A percentile compares a stretch with the other conserved stretches of the same genome.
Conservation (phyloP, 306 rosid genomes). For the Alnus glutinosa region DNA sequence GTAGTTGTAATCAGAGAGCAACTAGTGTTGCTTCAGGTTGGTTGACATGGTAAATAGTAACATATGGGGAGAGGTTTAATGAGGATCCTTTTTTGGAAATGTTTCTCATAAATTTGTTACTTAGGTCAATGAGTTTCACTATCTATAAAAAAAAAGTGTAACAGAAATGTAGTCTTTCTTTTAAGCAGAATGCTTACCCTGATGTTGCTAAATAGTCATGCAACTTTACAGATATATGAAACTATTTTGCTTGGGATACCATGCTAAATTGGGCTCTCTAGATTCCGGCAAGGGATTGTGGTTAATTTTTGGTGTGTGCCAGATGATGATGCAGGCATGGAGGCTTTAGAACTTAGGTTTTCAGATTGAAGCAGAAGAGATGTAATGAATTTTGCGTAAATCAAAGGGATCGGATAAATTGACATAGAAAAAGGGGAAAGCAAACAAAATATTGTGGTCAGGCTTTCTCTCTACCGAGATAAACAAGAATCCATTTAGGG, state of each 20-base stretch:
- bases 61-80: background rate
- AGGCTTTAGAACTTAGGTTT: background rate
- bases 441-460: background rate
- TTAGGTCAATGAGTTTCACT: background rate
- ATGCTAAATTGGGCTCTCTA: background rate
- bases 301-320: no score
- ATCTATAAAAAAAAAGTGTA: background rate
- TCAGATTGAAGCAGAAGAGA: background rate
- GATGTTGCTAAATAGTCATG: no score
- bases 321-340: background rate
- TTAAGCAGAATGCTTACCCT: background rate
- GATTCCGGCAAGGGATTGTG: no score
- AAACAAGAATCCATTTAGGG: conserved; percentile 1
- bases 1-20: conserved; percentile 1
- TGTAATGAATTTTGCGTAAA: background rate
- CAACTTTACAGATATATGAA: no score
- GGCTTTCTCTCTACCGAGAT: background rate
- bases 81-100: background rate
- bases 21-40: background rate
- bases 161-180: background rate
- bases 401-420: background rate
- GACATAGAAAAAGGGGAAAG: background rate
- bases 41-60: background rate
- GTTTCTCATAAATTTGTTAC: background rate
- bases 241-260: background rate